Base-by-base conservation (phyloP, 106 monocot genomes). In the Dendrobium nobile region DNA sequence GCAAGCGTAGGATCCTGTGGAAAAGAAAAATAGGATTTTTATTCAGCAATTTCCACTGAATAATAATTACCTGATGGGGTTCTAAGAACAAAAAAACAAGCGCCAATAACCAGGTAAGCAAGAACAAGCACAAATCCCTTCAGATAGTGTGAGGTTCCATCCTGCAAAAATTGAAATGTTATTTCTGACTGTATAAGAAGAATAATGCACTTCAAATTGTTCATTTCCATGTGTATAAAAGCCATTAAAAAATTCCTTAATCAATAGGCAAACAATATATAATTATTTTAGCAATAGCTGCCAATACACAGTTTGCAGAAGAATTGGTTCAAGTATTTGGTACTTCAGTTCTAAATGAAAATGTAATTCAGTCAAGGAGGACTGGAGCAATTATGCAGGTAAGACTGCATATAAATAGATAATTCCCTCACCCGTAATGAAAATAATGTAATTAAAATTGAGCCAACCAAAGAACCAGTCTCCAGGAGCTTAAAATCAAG, bases 121-220 rank as follows among this genome's bases (percentile, higher is more conserved):
- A 90, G 88, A 26, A 93, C 67, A 40, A 90, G 88, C 72, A 90
- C 80, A 68, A 88, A 42, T 27, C 93, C 93, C 73, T 93, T 93
- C 31, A 93, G 33, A 84, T 90, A 93, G 78, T 93, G 93, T 51
- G 93, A 90, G 31, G 88, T 85, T 19, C 93, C 93, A 82, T 93
- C 93, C 90, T 93, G 56, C 42, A 87, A 64, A 8, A 11, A 11
- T 7, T 5, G 33, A 72, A 72, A 72, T 72, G 24, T 26, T 16
- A 20, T 20, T 58, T 58, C 20, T 13, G 20, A 4, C 58, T 20
- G 58, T 20, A 72, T 22, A 2, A 72, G 28, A 72, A 72, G 28
- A 26, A 72, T 3, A 7, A 45, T 45, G 45, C 5, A 45, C 9
- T 45, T 45, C 45, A 45, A 45, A 45, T 7, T 45, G 9, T 8